Evolutionary conservation across 352 stramenopile genomes (phyloP).

Genomic region (Phytophthora pluvialis): DNA sequence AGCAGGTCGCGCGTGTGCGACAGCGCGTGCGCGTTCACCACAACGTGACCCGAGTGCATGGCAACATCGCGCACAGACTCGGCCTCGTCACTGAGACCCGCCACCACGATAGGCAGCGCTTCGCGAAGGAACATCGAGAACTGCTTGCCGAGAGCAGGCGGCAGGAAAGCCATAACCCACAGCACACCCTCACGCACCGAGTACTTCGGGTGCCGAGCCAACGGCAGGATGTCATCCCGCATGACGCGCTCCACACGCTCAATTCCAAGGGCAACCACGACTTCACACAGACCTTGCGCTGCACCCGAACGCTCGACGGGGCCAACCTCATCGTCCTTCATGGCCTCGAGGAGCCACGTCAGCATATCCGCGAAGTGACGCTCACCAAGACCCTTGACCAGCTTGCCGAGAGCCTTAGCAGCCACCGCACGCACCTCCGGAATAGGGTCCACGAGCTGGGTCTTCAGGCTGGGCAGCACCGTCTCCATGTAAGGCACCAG

Average conservation of each 20-base stretch:
- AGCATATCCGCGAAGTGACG: constrained; percentile 96
- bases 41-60: constrained; percentile 97
- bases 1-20: constrained; percentile 97
- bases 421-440: constrained; percentile 95
- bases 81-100: constrained; percentile 98
- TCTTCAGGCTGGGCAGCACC: constrained; percentile 97
- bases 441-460: constrained; percentile 92
- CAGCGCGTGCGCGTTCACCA: constrained; percentile 97
- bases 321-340: constrained; percentile 92
- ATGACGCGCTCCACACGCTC: constrained; percentile 79
- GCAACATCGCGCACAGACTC: constrained; percentile 98
- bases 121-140: constrained; percentile 95
- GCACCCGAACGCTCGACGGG: constrained; percentile 98
- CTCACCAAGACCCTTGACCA: constrained; percentile 97
- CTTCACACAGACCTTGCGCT: constrained; percentile 98
- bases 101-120: constrained; percentile 97
- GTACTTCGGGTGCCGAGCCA: constrained; percentile 94
- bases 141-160: constrained; percentile 92
- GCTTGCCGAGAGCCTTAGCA: constrained; percentile 94
- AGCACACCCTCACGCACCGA: constrained; percentile 98
- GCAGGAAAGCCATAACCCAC: constrained; percentile 99
- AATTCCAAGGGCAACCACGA: constrained; percentile 88
- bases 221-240: constrained; percentile 95
- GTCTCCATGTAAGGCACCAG: constrained; percentile 98
- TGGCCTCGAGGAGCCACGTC: constrained; percentile 96